phyloP scores from a whole-genome alignment of 1,139 yeast species.

The Geotrichum fermentans region DNA sequence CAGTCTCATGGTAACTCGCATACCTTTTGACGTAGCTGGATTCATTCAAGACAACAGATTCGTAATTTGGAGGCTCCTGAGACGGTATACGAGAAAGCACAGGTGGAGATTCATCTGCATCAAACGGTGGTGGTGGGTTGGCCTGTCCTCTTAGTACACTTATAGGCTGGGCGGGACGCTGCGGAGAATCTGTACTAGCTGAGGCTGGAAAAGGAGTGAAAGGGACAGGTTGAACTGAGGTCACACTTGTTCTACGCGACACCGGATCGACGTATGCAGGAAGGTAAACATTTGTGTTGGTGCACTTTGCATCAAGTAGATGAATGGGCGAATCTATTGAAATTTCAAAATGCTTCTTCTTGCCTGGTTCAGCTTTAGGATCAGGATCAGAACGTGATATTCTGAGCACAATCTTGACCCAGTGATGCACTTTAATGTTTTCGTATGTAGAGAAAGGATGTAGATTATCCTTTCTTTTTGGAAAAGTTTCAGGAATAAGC shows the following conservation, averaged over 20 bases:
- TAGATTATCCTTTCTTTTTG: constrained; percentile 44
- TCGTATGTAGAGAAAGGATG: constrained; percentile 81
- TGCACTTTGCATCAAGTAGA: constrained; percentile 49
- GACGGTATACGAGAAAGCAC: constrained; percentile 16
- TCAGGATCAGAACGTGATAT: constrained; percentile 60
- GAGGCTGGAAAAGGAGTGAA: not conserved
- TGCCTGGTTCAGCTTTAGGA: constrained; percentile 42
- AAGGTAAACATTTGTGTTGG: constrained; percentile 35
- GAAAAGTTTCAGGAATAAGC: constrained; percentile 64
- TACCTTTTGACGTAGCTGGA: constrained; percentile 1
- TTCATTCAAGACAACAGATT: constrained; percentile 3
- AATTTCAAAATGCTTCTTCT: constrained; percentile 81
- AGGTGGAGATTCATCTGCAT: constrained; percentile 38
- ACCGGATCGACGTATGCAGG: constrained; percentile 35
- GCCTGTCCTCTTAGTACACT: constrained; percentile 43
- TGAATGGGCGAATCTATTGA: constrained; percentile 90
- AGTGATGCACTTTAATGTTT: constrained; percentile 80
- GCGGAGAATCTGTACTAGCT: not conserved
- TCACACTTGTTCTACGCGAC: constrained; percentile 17
- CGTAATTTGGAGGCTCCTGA: constrained; percentile 27
- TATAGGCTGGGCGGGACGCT: constrained; percentile 34
- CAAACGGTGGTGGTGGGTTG: constrained; percentile 45
- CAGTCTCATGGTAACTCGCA: not conserved
- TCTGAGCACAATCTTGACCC: constrained; percentile 84
- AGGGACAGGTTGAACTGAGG: constrained; percentile 19